Evolutionary conservation across 352 stramenopile genomes (phyloP).

Genomic region (Peronospora tabacina): DNA sequence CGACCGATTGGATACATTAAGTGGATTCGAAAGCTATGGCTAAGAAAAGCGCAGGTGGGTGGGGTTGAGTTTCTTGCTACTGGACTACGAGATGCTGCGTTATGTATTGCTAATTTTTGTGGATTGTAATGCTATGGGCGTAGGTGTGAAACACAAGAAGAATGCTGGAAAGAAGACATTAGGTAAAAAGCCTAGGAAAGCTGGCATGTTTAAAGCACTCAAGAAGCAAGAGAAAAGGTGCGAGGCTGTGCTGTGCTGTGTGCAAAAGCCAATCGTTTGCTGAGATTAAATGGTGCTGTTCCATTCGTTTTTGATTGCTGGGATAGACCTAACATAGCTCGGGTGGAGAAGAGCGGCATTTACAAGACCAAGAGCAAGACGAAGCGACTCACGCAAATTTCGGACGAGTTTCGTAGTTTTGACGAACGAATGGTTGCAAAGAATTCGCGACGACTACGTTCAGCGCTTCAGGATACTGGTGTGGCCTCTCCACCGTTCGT

Average conservation of each 20-base stretch:
- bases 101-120: not conserved
- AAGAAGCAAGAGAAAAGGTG: slow-evolving; percentile 58
- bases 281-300: not conserved
- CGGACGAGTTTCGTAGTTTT: slow-evolving; percentile 68
- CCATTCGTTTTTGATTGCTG: not conserved
- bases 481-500: slow-evolving; percentile 52
- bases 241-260: not conserved
- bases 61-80: too few relatives aligned
- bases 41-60: slow-evolving; percentile 37
- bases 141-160: slow-evolving; percentile 16
- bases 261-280: not conserved
- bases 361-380: slow-evolving; percentile 20
- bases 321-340: slow-evolving; percentile 32
- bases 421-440: slow-evolving; percentile 63
- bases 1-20: not conserved
- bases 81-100: not conserved
- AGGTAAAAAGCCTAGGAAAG: slow-evolving; percentile 52
- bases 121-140: not conserved
- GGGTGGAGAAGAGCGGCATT: slow-evolving; percentile 32
- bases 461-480: slow-evolving; percentile 19
- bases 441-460: slow-evolving; percentile 21
- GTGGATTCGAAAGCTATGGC: slow-evolving; percentile 22
- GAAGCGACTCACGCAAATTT: slow-evolving; percentile 31
- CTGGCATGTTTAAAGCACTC: slow-evolving; percentile 55
- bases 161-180: slow-evolving; percentile 37